A percentile compares a stretch with the other conserved stretches of the same genome.
These are phyloP conservation scores for Aureobasidium lini DNA, from an alignment of 2,329 filamentous ascomycete species.

Conservation along the genomic window DNA sequence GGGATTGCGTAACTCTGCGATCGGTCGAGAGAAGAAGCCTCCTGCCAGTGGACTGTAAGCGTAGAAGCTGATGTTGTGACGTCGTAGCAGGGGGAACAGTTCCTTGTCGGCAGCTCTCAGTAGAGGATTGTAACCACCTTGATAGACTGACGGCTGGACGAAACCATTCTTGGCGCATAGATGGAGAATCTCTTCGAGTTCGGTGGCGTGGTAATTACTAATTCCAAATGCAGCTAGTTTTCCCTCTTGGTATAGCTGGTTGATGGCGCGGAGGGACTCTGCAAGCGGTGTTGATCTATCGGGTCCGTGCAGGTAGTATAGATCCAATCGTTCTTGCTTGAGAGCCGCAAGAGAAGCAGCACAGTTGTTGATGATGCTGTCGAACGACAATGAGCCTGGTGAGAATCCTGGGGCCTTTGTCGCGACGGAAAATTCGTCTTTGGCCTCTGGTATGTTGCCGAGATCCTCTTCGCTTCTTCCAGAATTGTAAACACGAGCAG, in stretches of 20 bases:
- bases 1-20: constrained; percentile 28
- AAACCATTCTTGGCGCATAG: constrained; percentile 35
- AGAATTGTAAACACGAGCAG: constrained; percentile 32
- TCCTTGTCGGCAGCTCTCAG: constrained; percentile 35
- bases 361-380: constrained; percentile 22
- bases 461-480: constrained; percentile 37
- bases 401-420: constrained; percentile 27
- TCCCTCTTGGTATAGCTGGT: constrained; percentile 34
- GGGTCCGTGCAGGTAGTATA: constrained; percentile 40
- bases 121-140: constrained; percentile 44
- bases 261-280: constrained; percentile 36
- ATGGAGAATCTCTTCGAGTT: constrained; percentile 37
- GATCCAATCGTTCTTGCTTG: constrained; percentile 26
- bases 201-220: constrained; percentile 38
- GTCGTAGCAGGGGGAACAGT: constrained; percentile 37
- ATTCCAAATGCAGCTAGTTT: constrained; percentile 42
- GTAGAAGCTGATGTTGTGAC: constrained; percentile 37
- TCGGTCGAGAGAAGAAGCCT: constrained; percentile 20
- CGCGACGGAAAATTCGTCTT: constrained; percentile 20
- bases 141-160: constrained; percentile 39
- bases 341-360: constrained; percentile 22
- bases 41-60: constrained; percentile 31
- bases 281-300: constrained; percentile 38
- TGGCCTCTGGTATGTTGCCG: constrained; percentile 23
- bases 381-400: constrained; percentile 19